phyloP scores from a whole-genome alignment of 1,284 basidiomycete species.

The Inonotus hispidus region DNA sequence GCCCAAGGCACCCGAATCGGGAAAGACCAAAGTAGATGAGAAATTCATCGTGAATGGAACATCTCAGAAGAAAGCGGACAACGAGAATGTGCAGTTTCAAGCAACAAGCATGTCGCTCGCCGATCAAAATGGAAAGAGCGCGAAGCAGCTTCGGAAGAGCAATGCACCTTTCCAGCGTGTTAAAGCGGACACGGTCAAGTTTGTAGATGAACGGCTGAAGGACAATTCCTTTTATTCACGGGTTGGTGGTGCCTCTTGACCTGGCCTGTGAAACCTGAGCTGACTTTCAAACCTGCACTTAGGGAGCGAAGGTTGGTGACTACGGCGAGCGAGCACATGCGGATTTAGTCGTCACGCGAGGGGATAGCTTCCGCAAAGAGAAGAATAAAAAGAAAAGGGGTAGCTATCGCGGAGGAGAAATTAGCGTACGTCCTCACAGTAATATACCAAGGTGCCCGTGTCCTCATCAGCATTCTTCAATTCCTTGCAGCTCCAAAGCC shows the following conservation, averaged over 20 bases:
- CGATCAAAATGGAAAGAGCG: slow-evolving; percentile 22
- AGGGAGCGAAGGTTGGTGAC: slow-evolving; percentile 66
- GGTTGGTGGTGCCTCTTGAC: slow-evolving; percentile 37
- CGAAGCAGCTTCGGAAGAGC: slow-evolving; percentile 36
- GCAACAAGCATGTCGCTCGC: slow-evolving; percentile 8
- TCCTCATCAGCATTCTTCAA: slow-evolving; percentile 16
- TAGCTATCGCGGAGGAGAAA: slow-evolving; percentile 87
- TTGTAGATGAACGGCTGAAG: slow-evolving; percentile 52
- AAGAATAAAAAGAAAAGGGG: slow-evolving; percentile 99
- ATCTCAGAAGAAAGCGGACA: slow-evolving; percentile 12
- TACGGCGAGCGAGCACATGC: slow-evolving; percentile 84
- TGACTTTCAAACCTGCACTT: slow-evolving; percentile 18
- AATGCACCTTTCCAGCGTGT: slow-evolving; percentile 80
- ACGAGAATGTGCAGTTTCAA: slow-evolving; percentile 3
- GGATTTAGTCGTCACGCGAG: slow-evolving; percentile 90
- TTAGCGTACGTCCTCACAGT: slow-evolving; percentile 57
- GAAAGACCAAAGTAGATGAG: neutral
- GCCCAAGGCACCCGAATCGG: too few relatives aligned
- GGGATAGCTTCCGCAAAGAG: slow-evolving; percentile 95
- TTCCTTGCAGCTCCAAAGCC: slow-evolving; percentile 58
- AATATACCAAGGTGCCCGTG: neutral
- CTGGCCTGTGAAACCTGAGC: neutral
- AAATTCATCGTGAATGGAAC: neutral
- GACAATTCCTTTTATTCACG: slow-evolving; percentile 85
- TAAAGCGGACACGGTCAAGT: slow-evolving; percentile 59